Evolutionary conservation across 495 filamentous ascomycete genomes (phyloP), one percentile per base, ranked within the genome.

Genomic region (Xylaria acuta): DNA sequence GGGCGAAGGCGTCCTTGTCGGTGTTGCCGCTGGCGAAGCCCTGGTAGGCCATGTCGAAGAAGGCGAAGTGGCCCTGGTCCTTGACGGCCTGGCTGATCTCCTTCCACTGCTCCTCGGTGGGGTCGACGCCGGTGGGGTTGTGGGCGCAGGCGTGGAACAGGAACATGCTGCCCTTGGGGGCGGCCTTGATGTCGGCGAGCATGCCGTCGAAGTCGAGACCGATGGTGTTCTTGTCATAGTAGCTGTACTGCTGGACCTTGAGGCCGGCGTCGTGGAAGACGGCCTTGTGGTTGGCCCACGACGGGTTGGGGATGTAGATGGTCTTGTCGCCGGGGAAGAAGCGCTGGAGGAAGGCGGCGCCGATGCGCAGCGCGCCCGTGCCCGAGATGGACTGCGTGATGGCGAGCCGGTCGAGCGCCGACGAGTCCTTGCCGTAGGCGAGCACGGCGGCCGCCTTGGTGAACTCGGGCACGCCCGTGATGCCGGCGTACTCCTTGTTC

Each of bases 31-130:
- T 94, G 65, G 96, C 96, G 78, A 99, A 99, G 74, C 96, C 96
- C 85, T 99, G 95, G 88, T 99, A 99, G 72, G 96, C 96, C 96
- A 99, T 99, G 84, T 99, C 96, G 85, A 99, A 99, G 89, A 99
- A 97, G 68, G 94, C 89, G 80, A 91, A 97, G 87, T 98, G 96
- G 53, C 88, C 91, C 83, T 93, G 91, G 82, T 89, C 88, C 90
- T 97, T 97, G 77, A 98, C 88, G 71, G 91, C 95, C 73, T 93
- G 86, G 86, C 91, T 92, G 78, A 99, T 97, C 84, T 93, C 85
- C 84, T 90, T 91, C 96, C 96, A 99, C 85, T 99, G 96, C 77
- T 92, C 91, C 71, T 90, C 82, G 45, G 94, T 97, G 14, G 96
- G 96, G 84, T 99, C 96, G 76, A 98, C 92, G 80, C 96, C 96